phyloP scores from a whole-genome alignment of 768 basidiomycete genomes.

The Termitomyces sp. region DNA sequence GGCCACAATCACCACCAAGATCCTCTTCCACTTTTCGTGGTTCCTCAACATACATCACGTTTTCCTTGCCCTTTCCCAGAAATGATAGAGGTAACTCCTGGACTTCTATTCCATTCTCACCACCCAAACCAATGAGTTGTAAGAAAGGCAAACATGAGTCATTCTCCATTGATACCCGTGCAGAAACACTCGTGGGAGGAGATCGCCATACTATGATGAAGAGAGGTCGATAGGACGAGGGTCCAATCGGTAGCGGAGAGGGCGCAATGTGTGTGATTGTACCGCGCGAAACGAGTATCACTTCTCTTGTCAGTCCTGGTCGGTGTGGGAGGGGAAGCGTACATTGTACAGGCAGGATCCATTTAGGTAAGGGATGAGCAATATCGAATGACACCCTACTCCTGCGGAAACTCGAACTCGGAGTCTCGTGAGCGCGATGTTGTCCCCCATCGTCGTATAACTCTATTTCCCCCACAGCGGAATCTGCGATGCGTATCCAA shows the following conservation, averaged over 20 bases:
- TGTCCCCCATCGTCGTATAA: slow-evolving; percentile 39
- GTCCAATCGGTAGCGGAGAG: slow-evolving; percentile 56
- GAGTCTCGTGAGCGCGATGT: slow-evolving; percentile 19
- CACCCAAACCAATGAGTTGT: slow-evolving; percentile 60
- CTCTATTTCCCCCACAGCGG: slow-evolving; percentile 76
- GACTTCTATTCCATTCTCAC: slow-evolving; percentile 68
- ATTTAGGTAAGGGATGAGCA: slow-evolving; percentile 30
- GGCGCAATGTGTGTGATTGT: slow-evolving; percentile 63
- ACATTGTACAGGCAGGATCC: slow-evolving; percentile 46
- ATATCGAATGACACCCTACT: slow-evolving; percentile 30
- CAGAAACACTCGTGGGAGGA: slow-evolving; percentile 46
- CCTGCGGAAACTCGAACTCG: slow-evolving; percentile 21
- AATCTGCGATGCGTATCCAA: slow-evolving; percentile 76
- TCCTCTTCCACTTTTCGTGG: slow-evolving; percentile 53
- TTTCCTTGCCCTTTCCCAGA: slow-evolving; percentile 44
- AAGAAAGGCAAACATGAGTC: slow-evolving; percentile 38
- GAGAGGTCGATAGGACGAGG: slow-evolving; percentile 44
- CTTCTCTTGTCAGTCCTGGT: slow-evolving; percentile 27
- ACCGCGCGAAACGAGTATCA: slow-evolving; percentile 67
- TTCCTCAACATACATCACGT: slow-evolving; percentile 33
- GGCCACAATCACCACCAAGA: slow-evolving; percentile 59
- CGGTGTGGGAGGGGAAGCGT: slow-evolving; percentile 37
- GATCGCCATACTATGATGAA: slow-evolving; percentile 53
- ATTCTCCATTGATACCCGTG: slow-evolving; percentile 34
- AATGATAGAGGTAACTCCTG: slow-evolving; percentile 59